Percentiles rank a stretch among this genome's conserved stretches.
These are phyloP conservation scores for Termitomyces sp. DNA, from an alignment of 768 basidiomycete genomes.

Conservation along the genomic window DNA sequence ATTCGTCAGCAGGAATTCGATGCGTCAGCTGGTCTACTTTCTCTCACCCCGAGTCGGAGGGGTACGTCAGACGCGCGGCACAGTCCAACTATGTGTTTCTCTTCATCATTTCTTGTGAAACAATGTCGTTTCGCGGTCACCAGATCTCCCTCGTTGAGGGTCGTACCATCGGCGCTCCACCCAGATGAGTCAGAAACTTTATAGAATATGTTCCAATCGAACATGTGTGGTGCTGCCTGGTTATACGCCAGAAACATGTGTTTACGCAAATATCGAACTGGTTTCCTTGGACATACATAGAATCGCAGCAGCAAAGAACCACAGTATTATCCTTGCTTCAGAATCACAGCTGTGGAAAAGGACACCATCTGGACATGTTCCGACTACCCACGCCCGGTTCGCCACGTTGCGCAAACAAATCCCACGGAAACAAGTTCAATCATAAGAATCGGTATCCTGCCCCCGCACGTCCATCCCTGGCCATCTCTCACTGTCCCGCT, in stretches of 20 bases:
- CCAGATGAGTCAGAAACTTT: background rate
- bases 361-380: background rate
- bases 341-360: background rate
- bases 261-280: background rate
- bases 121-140: background rate
- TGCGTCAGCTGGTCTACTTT: background rate
- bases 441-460: background rate
- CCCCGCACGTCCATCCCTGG: background rate
- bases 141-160: background rate
- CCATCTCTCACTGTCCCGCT: background rate
- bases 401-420: background rate
- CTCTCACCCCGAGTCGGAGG: background rate
- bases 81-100: background rate
- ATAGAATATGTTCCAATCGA: background rate
- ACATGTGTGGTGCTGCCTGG: background rate
- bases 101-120: background rate
- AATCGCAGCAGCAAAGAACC: background rate
- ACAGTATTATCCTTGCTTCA: background rate
- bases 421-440: background rate
- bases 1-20: conserved; percentile 1
- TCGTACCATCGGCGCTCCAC: background rate
- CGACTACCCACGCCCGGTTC: background rate
- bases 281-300: background rate
- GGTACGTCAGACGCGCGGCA: conserved; percentile 4
- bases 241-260: background rate